Percentiles rank a stretch among this genome's conserved stretches.
Conservation (phyloP, 306 rosid genomes). For the Acacia confusa region DNA sequence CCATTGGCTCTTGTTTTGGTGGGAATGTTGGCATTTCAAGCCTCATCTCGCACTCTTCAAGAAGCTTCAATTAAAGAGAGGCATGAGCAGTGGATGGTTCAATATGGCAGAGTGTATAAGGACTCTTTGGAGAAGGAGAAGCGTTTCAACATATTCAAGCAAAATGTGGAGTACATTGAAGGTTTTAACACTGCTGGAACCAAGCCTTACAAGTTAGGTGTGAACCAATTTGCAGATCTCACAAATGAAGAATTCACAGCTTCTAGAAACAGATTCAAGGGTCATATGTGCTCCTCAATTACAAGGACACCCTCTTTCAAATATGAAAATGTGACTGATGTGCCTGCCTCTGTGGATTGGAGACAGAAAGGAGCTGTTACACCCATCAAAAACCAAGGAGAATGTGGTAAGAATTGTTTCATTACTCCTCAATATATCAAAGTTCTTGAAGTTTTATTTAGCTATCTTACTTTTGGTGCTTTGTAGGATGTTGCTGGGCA, state of each 20-base stretch:
- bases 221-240: background rate
- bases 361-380: background rate
- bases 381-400: background rate
- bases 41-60: constrained; percentile 35
- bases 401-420: background rate
- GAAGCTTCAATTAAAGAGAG: constrained; percentile 32
- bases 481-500: background rate
- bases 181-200: constrained; percentile 27
- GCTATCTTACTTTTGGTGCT: too few species aligned
- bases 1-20: background rate
- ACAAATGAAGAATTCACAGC: background rate
- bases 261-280: background rate
- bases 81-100: constrained; percentile 40
- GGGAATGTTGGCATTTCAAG: constrained; percentile 7
- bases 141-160: constrained; percentile 36
- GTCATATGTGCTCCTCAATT: background rate
- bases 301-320: background rate
- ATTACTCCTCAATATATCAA: too few species aligned
- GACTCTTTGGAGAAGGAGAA: constrained; percentile 15
- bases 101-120: constrained; percentile 18
- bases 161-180: constrained; percentile 35
- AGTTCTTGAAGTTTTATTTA: too few species aligned
- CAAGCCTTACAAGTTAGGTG: constrained; percentile 29
- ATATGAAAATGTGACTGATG: too few species aligned
- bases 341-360: background rate